phyloP scores from a whole-genome alignment of 2,329 filamentous ascomycete genomes.

The Aspergillus sp. region DNA sequence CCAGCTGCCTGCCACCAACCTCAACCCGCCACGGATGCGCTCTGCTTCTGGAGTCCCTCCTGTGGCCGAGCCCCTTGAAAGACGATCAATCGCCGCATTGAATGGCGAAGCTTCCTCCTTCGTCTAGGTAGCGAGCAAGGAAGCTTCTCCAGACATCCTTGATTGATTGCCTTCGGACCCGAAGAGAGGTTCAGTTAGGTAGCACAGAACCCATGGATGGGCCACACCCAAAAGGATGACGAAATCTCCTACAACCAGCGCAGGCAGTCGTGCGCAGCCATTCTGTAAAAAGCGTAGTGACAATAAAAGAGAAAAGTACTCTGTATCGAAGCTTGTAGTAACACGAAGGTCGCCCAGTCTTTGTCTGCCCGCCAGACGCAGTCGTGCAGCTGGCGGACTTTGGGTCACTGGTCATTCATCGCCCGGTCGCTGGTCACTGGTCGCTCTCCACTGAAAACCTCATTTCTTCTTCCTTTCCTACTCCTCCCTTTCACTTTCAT shows the following conservation, averaged over 20 bases:
- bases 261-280: background rate
- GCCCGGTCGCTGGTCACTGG: background rate
- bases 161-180: background rate
- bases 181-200: background rate
- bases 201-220: background rate
- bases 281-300: background rate
- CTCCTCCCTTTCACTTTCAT: constrained; percentile 9
- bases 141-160: background rate
- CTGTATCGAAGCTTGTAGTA: background rate
- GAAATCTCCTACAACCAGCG: constrained; percentile 12
- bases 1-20: constrained; percentile 1
- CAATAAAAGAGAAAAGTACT: background rate
- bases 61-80: constrained; percentile 1
- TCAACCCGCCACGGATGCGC: constrained; percentile 10
- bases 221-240: constrained; percentile 15
- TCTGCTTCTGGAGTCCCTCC: background rate
- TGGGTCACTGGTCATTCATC: constrained; percentile 2
- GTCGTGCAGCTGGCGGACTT: too few relatives aligned
- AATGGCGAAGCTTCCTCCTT: background rate
- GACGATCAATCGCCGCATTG: background rate
- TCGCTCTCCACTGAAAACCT: constrained; percentile 12
- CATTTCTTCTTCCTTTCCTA: constrained; percentile 14
- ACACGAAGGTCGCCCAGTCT: background rate
- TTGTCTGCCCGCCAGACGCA: background rate
- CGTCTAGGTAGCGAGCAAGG: background rate